These are phyloP conservation scores for Exophiala mesophila DNA, from an alignment of 2,329 filamentous ascomycete genomes.

Conservation along the genomic window DNA sequence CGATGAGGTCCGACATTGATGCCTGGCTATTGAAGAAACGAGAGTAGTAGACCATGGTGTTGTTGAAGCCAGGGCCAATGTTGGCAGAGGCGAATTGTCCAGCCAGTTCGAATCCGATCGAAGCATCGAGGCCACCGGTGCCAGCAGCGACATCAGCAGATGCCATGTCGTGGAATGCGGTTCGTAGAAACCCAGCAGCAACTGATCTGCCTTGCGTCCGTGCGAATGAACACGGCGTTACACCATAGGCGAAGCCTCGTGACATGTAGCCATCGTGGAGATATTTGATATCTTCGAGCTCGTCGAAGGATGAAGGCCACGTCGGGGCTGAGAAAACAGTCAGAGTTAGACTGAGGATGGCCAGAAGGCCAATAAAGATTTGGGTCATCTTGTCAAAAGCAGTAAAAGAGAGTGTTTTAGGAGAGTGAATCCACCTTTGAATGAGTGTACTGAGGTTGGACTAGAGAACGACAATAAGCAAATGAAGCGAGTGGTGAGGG, in stretches of 20 bases:
- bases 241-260: slow-evolving; percentile 52
- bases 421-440: too few relatives aligned
- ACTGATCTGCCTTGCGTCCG: slow-evolving; percentile 15
- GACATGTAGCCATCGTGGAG: slow-evolving; percentile 52
- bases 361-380: not conserved
- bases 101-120: slow-evolving; percentile 31
- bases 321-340: slow-evolving; percentile 38
- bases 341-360: not conserved
- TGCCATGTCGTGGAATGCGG: slow-evolving; percentile 34
- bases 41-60: slow-evolving; percentile 30
- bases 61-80: slow-evolving; percentile 31
- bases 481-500: not conserved
- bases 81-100: slow-evolving; percentile 28
- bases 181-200: slow-evolving; percentile 31
- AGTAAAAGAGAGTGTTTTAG: not conserved
- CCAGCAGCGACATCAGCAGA: slow-evolving; percentile 29
- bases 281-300: slow-evolving; percentile 61
- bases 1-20: slow-evolving; percentile 32
- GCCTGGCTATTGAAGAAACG: slow-evolving; percentile 25
- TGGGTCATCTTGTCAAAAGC: not conserved
- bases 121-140: slow-evolving; percentile 33
- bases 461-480: not conserved
- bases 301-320: slow-evolving; percentile 57
- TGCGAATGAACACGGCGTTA: slow-evolving; percentile 49
- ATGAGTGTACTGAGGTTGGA: not conserved